These are phyloP conservation scores for Raphanus hybrid DNA, from an alignment of 441 rosid genomes.

Conservation along the genomic window DNA sequence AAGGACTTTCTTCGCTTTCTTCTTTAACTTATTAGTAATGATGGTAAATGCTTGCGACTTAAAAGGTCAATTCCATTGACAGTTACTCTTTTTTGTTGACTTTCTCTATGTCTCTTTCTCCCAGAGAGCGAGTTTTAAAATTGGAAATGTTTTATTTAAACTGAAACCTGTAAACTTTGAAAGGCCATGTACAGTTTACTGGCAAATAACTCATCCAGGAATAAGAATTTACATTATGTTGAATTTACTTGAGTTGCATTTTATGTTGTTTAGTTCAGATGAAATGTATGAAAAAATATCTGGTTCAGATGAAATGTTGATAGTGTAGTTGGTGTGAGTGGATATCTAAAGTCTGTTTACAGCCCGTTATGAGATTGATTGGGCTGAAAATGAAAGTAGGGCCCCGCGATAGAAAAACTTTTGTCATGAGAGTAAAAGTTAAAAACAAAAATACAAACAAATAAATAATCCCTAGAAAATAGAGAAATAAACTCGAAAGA, in stretches of 20 bases:
- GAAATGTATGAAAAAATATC: neutral
- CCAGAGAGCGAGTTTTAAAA: constrained; percentile 34
- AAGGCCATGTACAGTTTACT: constrained; percentile 41
- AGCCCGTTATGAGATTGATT: neutral
- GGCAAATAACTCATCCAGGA: constrained; percentile 29
- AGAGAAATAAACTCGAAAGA: neutral
- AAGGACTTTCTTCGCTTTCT: neutral
- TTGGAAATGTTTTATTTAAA: constrained; percentile 20
- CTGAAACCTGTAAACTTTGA: constrained; percentile 36
- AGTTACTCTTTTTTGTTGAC: constrained; percentile 18
- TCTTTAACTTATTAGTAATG: constrained; percentile 34
- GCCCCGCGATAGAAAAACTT: constrained; percentile 6
- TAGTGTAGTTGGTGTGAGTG: neutral
- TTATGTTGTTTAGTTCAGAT: neutral
- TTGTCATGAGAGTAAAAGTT: constrained; percentile 33
- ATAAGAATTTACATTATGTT: constrained; percentile 5
- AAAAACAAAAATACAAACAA: neutral
- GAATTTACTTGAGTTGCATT: neutral
- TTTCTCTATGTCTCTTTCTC: constrained; percentile 15
- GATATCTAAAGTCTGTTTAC: neutral
- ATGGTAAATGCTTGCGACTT: constrained; percentile 37
- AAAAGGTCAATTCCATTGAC: constrained; percentile 32
- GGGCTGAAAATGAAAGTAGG: constrained; percentile 21
- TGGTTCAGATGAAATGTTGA: neutral
- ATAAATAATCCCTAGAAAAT: neutral